Base-by-base conservation (phyloP, 441 rosid genomes). In the Sinapis alba region DNA sequence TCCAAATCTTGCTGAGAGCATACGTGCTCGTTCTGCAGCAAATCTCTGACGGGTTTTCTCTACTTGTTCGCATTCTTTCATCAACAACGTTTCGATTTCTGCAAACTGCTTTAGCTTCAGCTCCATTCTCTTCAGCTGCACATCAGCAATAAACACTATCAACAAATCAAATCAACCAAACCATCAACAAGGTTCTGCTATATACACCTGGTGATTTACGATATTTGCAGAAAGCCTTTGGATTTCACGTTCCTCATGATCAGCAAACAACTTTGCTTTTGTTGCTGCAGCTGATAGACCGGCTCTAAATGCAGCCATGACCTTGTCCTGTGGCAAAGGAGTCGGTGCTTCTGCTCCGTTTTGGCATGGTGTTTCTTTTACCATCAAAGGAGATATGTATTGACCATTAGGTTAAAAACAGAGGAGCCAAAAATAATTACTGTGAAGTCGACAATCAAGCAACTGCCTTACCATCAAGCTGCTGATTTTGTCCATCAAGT, bases 221-320 rank as follows among this genome's bases (percentile, higher is more conserved):
- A 95, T 92, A 81, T 90, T 95, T 36, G 98, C 98, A 72, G 98
- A 92, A 15, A 92, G 86, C 81, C 98, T 89, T 82, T 95, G 99
- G 79, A 95, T 95, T 83, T 95, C 99, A 7, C 99, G 90, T 68
- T 95, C 99, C 82, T 95, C 99, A 75, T 95, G 99, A 84, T 95
- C 99, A 0, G 99, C 98, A 87, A 95, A 95, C 73, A 92, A 80
- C 79, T 95, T 95, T 68, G 97, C 94, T 83, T 92, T 95, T 23
- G 89, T 90, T 56, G 99, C 97, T 63, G 98, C 96, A 74, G 96
- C 97, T 75, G 97, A 82, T 82, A 95, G 91, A 78, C 99, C 97
- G 28, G 83, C 94, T 85, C 83, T 82, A 18, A 92, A 94, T 60
- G 98, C 99, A 65, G 82, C 84, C 85, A 87, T 83, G 32, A 89